Conservation (phyloP, 225 moss, liverwort and hornwort species). For the Marchantia polymorpha region DNA sequence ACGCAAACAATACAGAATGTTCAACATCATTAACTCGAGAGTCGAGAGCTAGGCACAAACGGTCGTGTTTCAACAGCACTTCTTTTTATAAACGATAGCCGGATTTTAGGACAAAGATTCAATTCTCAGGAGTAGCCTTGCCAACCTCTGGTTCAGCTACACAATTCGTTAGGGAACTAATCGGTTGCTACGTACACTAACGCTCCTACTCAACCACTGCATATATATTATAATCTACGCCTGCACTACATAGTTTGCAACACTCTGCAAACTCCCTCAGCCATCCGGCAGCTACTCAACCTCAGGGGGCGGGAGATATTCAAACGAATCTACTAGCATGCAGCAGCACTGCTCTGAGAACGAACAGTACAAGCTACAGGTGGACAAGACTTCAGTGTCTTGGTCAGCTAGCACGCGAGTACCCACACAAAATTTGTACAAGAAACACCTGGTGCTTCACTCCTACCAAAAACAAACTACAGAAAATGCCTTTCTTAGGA, state of each 20-base stretch:
- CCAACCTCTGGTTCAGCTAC: background rate
- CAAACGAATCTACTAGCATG: background rate
- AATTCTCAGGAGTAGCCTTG: background rate
- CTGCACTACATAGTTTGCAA: slow-evolving; percentile 13
- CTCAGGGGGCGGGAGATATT: background rate
- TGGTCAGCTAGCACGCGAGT: background rate
- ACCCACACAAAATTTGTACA: slow-evolving; percentile 13
- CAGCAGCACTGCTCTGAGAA: background rate
- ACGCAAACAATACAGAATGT: no score
- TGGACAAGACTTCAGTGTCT: background rate
- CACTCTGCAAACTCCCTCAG: slow-evolving; percentile 19
- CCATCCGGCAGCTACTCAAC: background rate
- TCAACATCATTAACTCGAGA: no score
- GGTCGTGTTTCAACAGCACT: no score
- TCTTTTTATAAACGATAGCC: background rate
- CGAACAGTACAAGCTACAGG: background rate
- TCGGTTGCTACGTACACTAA: background rate
- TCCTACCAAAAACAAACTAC: background rate
- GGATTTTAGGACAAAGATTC: background rate
- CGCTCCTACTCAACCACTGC: background rate
- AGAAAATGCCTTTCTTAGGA: background rate
- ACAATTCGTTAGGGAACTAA: background rate
- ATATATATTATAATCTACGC: background rate
- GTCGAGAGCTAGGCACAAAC: no score
- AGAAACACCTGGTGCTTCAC: background rate